A percentile compares a stretch with the other conserved stretches of the same genome.
Conservation (phyloP, 2,329 filamentous ascomycete genomes). For the Neocatenulostroma microsporum region DNA sequence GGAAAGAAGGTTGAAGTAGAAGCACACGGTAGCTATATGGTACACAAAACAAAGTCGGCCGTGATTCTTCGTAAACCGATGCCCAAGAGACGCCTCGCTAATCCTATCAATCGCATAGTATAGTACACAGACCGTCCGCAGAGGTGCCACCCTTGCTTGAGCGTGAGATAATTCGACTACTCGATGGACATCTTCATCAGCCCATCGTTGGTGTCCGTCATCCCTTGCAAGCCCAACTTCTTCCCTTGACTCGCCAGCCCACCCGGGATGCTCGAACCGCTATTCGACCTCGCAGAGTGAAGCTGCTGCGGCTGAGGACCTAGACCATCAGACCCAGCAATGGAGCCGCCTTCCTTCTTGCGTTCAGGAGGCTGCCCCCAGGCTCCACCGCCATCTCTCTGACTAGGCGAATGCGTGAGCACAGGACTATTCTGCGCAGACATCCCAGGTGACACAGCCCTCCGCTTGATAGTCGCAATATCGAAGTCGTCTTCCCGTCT, state of each 20-base stretch:
- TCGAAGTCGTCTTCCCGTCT: slow-evolving; percentile 87
- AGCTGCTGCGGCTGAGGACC: background rate
- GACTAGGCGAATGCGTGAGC: slow-evolving; percentile 66
- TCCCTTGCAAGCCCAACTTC: slow-evolving; percentile 76
- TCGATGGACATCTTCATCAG: slow-evolving; percentile 98
- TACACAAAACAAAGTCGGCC: too few species aligned
- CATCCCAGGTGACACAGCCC: slow-evolving; percentile 85
- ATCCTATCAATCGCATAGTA: slow-evolving; percentile 1
- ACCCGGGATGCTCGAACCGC: slow-evolving; percentile 7
- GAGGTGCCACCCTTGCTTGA: background rate
- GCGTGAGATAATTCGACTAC: slow-evolving; percentile 33
- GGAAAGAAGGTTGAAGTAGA: too few species aligned
- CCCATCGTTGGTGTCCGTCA: slow-evolving; percentile 91
- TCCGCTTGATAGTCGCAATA: slow-evolving; percentile 76
- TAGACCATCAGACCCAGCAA: too few species aligned
- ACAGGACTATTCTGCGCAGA: slow-evolving; percentile 86
- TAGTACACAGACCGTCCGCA: too few species aligned
- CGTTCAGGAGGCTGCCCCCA: slow-evolving; percentile 56
- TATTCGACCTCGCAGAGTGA: slow-evolving; percentile 6
- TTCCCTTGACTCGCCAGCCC: slow-evolving; percentile 31
- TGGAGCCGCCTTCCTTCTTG: slow-evolving; percentile 33
- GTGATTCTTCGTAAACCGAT: background rate
- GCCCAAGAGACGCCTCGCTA: slow-evolving; percentile 3
- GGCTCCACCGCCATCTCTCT: slow-evolving; percentile 64
- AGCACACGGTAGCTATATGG: too few species aligned